Conservation (phyloP, 768 basidiomycete genomes). For the Daedaleopsis nitida region DNA sequence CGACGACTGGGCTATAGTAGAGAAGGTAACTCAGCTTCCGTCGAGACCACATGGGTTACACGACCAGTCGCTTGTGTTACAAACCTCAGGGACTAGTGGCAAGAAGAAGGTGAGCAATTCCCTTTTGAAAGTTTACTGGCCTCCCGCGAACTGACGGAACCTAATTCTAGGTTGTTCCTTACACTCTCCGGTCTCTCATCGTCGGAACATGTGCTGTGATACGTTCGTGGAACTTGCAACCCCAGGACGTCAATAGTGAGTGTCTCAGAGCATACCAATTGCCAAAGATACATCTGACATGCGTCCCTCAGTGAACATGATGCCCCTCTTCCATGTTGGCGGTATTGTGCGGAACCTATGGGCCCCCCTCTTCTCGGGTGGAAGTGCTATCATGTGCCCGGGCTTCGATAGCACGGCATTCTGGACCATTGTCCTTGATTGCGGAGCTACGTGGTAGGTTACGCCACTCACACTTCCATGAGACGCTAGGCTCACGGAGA, state of each 20-base stretch:
- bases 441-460: slow-evolving; percentile 53
- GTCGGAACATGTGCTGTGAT: slow-evolving; percentile 48
- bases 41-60: slow-evolving; percentile 40
- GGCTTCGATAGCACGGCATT: slow-evolving; percentile 55
- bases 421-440: slow-evolving; percentile 36
- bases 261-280: not conserved
- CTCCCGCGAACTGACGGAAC: not conserved
- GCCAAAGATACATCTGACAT: slow-evolving; percentile 37
- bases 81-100: slow-evolving; percentile 65
- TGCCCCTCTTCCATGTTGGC: slow-evolving; percentile 62
- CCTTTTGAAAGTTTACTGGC: not conserved
- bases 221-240: slow-evolving; percentile 43
- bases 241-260: slow-evolving; percentile 50
- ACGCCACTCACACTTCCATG: not conserved
- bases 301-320: slow-evolving; percentile 26
- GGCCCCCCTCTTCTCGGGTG: slow-evolving; percentile 56
- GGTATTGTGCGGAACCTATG: slow-evolving; percentile 61
- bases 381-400: slow-evolving; percentile 54
- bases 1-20: slow-evolving; percentile 15
- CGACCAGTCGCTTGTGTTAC: slow-evolving; percentile 56
- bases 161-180: slow-evolving; percentile 41
- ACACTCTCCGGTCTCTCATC: slow-evolving; percentile 44
- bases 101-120: slow-evolving; percentile 38
- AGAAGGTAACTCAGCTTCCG: slow-evolving; percentile 17
- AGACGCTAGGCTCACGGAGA: slow-evolving; percentile 3